Evolutionary conservation across 2,329 filamentous ascomycete genomes (phyloP), one percentile per base, ranked within the genome.

Genomic region (Aurifilum marmelostoma): DNA sequence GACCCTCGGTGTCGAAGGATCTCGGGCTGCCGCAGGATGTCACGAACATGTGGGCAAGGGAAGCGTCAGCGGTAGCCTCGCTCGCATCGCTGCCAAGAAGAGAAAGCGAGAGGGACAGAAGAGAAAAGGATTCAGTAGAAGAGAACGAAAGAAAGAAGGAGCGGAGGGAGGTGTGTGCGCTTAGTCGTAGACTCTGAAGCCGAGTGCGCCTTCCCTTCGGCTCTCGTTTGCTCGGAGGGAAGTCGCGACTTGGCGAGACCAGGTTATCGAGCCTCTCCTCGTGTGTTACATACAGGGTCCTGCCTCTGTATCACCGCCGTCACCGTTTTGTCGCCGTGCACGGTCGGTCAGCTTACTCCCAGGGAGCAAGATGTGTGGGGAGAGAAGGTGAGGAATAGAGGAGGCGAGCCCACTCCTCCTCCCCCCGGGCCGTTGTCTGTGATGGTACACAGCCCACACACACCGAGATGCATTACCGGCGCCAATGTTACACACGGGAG

Each of bases 1-100:
- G 52, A 29, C 52, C 12, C 52, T 56, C 52, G 52, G 52, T 56
- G 52, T 29, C 52, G 52, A 29, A 56, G 52, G 52, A 56, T 56
- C 6, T 6, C 43, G 43, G 43, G 52, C 1, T 24, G 4, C 52
- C 24, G 52, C 52, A 56, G 52, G 52, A 29, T n/a, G 9, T 29
- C 24, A 56, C 52, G 24, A 29, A 32, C 52, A 29, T 29, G 52
- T 29, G 52, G 24, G 52, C 52, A 29, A 7, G 18, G 24, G 52
- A n/a, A 56, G 52, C 14, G 24, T 56, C 24, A 56, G 50, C 50
- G n/a, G 50, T 29, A 54, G 27, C 27, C 52, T 29, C 52, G 14
- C 52, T 18, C 24, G 14, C 52, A n/a, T 21, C 21, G 43, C 21
- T n/a, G 2, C 8, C 14, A 8, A 16, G 27, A 3, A 21, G 50